Evolutionary conservation across 2,329 filamentous ascomycete species (phyloP), one percentile per base, ranked within the genome.

Genomic region (Iodosphaeria phyllophila): DNA sequence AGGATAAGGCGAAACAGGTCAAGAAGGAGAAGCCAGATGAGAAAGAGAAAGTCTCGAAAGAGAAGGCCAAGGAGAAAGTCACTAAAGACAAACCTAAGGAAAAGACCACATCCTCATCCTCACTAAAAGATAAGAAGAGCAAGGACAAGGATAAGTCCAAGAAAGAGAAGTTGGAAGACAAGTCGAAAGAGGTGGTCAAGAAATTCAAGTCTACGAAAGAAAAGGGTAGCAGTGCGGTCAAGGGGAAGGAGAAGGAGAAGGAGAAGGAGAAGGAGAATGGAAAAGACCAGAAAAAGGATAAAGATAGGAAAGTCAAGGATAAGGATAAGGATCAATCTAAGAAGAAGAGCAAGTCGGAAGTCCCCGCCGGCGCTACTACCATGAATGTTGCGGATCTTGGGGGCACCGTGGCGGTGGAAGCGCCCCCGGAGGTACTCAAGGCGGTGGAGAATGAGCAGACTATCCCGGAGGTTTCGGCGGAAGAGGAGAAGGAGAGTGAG

Each of bases 401-500:
- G 25, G 34, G 23, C 27, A 30, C 9, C 21, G 17, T 20, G 16
- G n/a, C 24, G 11, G n/a, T n/a, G n/a, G n/a, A n/a, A n/a, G n/a
- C n/a, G n/a, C 45, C 46, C 8, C 25, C 43, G 7, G 50, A 48
- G 24, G 46, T 55, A 34, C 51, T 51, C 26, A 44, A 50, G 13
- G 48, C 44, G 7, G 33, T 51, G 8, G 53, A 56, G 37, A 47
- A 46, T 32, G 42, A 43, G 12, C 41, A 51, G 39, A 38, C 44
- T 10, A 54, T 53, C 13, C 42, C 48, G 24, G 53, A 60, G 41
- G 52, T 46, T 29, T 34, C 46, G 1, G 44, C 48, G 21, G 26
- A n/a, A n/a, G n/a, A n/a, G n/a, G n/a, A n/a, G n/a, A n/a, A n/a
- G n/a, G n/a, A 42, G 13, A 47, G 54, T 28, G 40, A 43, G 4